phyloP scores from a whole-genome alignment of 2,329 filamentous ascomycete genomes.

The Leptosphaerulina australis region DNA sequence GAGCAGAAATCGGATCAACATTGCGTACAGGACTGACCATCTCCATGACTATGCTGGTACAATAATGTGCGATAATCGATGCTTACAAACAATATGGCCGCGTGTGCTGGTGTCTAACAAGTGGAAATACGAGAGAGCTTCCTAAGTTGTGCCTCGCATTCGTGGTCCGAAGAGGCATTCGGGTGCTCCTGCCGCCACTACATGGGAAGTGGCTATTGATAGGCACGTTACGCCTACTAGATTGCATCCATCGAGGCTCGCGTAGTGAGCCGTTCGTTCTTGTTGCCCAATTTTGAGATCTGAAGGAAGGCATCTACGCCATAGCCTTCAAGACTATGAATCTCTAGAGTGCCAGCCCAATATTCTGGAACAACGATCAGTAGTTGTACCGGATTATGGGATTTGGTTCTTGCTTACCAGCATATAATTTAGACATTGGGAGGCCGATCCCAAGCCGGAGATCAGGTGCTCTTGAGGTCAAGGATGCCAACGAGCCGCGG shows the following conservation, averaged over 20 bases:
- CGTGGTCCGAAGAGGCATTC: background rate
- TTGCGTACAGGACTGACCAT: background rate
- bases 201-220: background rate
- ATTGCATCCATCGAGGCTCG: slow-evolving; percentile 60
- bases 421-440: slow-evolving; percentile 91
- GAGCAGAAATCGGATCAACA: background rate
- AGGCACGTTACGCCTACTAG: slow-evolving; percentile 26
- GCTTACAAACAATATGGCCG: slow-evolving; percentile 12
- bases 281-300: slow-evolving; percentile 95
- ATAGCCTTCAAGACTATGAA: slow-evolving; percentile 94
- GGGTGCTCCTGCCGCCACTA: background rate
- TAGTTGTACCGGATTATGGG: background rate
- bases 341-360: slow-evolving; percentile 89
- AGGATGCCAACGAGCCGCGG: slow-evolving; percentile 73
- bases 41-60: background rate
- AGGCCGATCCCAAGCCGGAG: slow-evolving; percentile 89
- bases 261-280: slow-evolving; percentile 86
- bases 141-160: background rate
- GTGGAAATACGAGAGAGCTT: background rate
- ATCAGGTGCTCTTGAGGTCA: slow-evolving; percentile 84
- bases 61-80: slow-evolving; percentile 5
- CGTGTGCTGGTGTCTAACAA: background rate
- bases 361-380: slow-evolving; percentile 65
- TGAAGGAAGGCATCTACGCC: slow-evolving; percentile 95
- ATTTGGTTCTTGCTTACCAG: slow-evolving; percentile 47